Evolutionary conservation across 805 yeast species (phyloP), one percentile per base, ranked within the genome.

Genomic region (Metschnikowia sp.): DNA sequence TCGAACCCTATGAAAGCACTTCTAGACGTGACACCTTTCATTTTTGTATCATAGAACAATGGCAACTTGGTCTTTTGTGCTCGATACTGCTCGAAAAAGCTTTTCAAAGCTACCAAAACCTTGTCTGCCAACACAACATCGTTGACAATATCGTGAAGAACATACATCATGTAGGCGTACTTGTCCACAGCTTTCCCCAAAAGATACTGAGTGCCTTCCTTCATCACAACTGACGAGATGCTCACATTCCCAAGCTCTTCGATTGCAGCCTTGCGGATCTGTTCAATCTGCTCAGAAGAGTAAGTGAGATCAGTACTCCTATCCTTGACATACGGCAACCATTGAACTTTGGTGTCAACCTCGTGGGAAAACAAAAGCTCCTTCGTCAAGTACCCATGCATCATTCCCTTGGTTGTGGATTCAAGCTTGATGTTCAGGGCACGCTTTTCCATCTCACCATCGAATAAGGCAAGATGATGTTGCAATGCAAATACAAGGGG

Each of bases 401-500:
- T 75, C 10, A 58, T 56, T 48, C 84, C 84, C 64, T 77, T 78
- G 10, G 81, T 72, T 0, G 87, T 77, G 45, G 73, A 75, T 39
- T 80, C 57, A 2, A 50, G 56, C 18, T 15, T 15, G 1, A 79
- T 65, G 22, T 79, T 78, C 31, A 82, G 77, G 43, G 62, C 55
- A 12, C 61, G 49, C 1, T 58, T 50, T 35, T 56, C 44, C 44
- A 65, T 69, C 3, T 63, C 51, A 2, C 62, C 41, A 13, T 68
- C 63, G 51, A 83, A 72, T 3, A 80, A 65, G 2, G 63, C 63
- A 31, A 72, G 72, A 53, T 83, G 88, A 62, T 86, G 94, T 10
- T 90, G 88, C 29, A 84, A 69, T 4, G 88, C 87, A 61, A 78
- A 86, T 32, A 84, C 62, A 22, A 84, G 61, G 11, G 79, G 72